Evolutionary conservation across 768 basidiomycete species (phyloP).

Genomic region (Pisolithus orientalis): DNA sequence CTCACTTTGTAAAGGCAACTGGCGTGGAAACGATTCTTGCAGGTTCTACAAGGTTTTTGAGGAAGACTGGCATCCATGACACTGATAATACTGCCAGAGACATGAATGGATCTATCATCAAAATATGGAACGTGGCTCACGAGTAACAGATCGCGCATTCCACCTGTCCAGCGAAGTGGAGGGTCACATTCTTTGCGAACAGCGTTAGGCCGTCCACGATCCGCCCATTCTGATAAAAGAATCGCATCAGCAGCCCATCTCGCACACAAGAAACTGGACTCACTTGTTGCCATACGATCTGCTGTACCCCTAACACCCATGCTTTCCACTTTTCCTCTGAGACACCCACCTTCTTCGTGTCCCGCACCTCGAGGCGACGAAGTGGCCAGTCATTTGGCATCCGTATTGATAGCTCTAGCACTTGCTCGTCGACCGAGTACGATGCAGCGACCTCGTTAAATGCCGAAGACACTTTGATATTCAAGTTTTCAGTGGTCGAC

Average conservation of each 20-base stretch:
- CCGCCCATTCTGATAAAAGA: slow-evolving; percentile 64
- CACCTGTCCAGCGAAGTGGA: slow-evolving; percentile 92
- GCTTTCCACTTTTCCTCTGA: slow-evolving; percentile 87
- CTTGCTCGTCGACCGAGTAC: slow-evolving; percentile 90
- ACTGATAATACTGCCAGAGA: slow-evolving; percentile 68
- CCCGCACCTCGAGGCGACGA: slow-evolving; percentile 80
- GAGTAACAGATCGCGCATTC: slow-evolving; percentile 97
- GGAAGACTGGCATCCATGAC: slow-evolving; percentile 85
- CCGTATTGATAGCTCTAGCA: slow-evolving; percentile 80
- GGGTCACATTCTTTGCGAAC: slow-evolving; percentile 90
- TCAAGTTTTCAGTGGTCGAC: slow-evolving; percentile 64
- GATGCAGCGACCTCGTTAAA: slow-evolving; percentile 78
- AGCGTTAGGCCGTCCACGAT: slow-evolving; percentile 82
- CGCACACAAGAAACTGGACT: slow-evolving; percentile 17
- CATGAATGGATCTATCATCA: background rate
- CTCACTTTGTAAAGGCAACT: slow-evolving; percentile 84
- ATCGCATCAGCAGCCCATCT: background rate
- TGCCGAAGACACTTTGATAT: slow-evolving; percentile 65
- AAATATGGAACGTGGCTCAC: slow-evolving; percentile 34
- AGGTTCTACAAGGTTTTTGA: slow-evolving; percentile 87
- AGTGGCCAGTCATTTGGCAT: slow-evolving; percentile 91
- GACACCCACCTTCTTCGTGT: slow-evolving; percentile 79
- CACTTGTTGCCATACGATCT: slow-evolving; percentile 84
- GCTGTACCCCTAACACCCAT: slow-evolving; percentile 91
- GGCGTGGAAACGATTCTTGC: slow-evolving; percentile 91